Evolutionary conservation across 225 moss, liverwort and hornwort genomes (phyloP).

Genomic region (Antitrichia curtipendula): DNA sequence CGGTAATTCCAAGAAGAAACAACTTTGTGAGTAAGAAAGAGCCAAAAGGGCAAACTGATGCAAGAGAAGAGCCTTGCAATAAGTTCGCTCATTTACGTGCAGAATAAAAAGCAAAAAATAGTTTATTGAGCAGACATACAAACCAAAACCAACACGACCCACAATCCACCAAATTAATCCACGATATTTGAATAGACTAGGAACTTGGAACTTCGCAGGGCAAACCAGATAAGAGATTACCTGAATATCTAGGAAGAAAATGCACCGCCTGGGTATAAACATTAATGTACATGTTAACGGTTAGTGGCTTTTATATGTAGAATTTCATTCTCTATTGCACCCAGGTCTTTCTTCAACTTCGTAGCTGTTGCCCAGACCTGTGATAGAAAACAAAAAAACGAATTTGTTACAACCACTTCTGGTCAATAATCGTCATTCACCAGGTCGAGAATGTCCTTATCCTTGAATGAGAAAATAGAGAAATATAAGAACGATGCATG

Average conservation of each 20-base stretch:
- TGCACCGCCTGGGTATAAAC: background rate
- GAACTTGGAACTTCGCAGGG: background rate
- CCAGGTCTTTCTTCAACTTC: conserved; percentile 71
- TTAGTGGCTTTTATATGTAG: conserved; percentile 51
- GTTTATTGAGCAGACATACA: background rate
- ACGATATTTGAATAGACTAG: background rate
- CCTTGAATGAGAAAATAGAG: background rate
- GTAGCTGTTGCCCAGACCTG: conserved; percentile 59
- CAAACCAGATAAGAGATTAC: background rate
- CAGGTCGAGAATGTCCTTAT: background rate
- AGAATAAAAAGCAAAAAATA: background rate
- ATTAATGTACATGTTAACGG: background rate
- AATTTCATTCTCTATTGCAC: conserved; percentile 57
- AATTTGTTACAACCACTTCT: background rate
- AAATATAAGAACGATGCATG: background rate
- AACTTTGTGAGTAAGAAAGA: background rate
- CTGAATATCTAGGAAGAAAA: background rate
- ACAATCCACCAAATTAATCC: background rate
- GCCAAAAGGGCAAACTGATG: background rate
- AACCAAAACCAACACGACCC: background rate
- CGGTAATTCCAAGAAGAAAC: background rate
- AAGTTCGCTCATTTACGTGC: background rate
- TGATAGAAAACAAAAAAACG: background rate
- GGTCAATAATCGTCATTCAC: background rate
- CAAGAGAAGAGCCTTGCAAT: background rate